Evolutionary conservation across 2,329 filamentous ascomycete genomes (phyloP).

Genomic region (Chaetomiaceae sp.): DNA sequence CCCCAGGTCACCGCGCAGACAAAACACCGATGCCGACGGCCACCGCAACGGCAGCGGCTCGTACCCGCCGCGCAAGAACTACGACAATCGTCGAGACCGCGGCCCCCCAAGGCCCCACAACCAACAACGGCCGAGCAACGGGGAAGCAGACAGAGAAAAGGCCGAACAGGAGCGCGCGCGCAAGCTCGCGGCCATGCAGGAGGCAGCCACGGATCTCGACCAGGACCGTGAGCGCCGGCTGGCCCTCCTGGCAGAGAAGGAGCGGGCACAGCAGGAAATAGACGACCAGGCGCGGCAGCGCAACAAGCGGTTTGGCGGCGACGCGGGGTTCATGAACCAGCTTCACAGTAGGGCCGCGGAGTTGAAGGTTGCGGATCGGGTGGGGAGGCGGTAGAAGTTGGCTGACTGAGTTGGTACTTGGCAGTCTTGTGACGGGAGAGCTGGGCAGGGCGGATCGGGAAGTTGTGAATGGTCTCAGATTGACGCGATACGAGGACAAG

Average conservation of each 20-base stretch:
- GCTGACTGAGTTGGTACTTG: too few species aligned
- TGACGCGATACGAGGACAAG: not conserved
- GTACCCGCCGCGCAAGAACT: not conserved
- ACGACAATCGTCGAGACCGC: slow-evolving; percentile 8
- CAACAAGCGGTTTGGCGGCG: slow-evolving; percentile 58
- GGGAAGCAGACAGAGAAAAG: slow-evolving; percentile 24
- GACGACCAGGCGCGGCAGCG: slow-evolving; percentile 59
- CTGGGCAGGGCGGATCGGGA: not conserved
- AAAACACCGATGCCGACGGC: slow-evolving; percentile 1
- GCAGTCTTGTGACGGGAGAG: not conserved
- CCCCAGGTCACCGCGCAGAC: not conserved
- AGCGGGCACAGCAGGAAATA: slow-evolving; percentile 58
- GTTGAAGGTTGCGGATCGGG: slow-evolving; percentile 47
- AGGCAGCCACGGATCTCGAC: slow-evolving; percentile 64
- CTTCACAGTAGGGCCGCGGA: slow-evolving; percentile 56
- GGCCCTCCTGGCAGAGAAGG: slow-evolving; percentile 59
- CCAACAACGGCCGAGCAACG: slow-evolving; percentile 20
- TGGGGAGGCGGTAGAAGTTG: slow-evolving; percentile 30
- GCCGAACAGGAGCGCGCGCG: slow-evolving; percentile 53
- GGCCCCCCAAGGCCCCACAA: slow-evolving; percentile 13
- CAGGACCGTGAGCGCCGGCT: slow-evolving; percentile 64
- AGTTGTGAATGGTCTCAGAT: slow-evolving; percentile 1
- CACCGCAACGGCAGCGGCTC: slow-evolving; percentile 8
- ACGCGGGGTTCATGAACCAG: slow-evolving; percentile 59
- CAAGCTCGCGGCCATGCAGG: slow-evolving; percentile 69